Conservation (phyloP, 2,329 filamentous ascomycete species). For the Mycogone perniciosa region DNA sequence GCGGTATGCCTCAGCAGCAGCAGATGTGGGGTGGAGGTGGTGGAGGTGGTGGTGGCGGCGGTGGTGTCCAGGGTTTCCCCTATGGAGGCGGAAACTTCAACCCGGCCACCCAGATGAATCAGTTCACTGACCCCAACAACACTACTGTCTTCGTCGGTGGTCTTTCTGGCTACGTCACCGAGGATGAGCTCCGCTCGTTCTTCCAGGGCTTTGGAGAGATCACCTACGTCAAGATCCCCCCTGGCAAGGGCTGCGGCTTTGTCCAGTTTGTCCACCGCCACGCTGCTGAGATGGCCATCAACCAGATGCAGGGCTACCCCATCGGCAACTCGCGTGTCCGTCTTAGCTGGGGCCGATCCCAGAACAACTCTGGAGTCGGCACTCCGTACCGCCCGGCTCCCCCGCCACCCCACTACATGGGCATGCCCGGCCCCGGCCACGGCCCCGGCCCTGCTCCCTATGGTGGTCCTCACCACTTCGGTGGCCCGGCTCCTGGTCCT, state of each 20-base stretch:
- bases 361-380: conserved; percentile 98
- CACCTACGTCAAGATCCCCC: conserved; percentile 99
- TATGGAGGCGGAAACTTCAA: conserved; percentile 42
- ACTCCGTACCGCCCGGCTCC: conserved; percentile 96
- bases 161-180: conserved; percentile 94
- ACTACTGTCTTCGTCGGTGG: conserved; percentile 98
- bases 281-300: conserved; percentile 99
- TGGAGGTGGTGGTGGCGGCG: conserved; percentile 17
- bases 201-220: conserved; percentile 99
- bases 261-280: conserved; percentile 99
- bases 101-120: conserved; percentile 70
- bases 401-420: conserved; percentile 50
- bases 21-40: conserved; percentile 35
- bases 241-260: conserved; percentile 97
- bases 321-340: conserved; percentile 98
- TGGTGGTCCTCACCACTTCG: conserved; percentile 29
- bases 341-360: conserved; percentile 92
- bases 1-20: conserved; percentile 39
- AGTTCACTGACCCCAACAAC: conserved; percentile 99
- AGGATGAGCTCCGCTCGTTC: conserved; percentile 98
- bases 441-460: conserved; percentile 38
- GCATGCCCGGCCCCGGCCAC: conserved; percentile 39
- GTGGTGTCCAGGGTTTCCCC: conserved; percentile 28
- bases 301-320: conserved; percentile 99
- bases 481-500: conserved; percentile 31